These are phyloP conservation scores for Eucalyptus paniculata DNA, from an alignment of 345 rosid genomes.

Conservation along the genomic window DNA sequence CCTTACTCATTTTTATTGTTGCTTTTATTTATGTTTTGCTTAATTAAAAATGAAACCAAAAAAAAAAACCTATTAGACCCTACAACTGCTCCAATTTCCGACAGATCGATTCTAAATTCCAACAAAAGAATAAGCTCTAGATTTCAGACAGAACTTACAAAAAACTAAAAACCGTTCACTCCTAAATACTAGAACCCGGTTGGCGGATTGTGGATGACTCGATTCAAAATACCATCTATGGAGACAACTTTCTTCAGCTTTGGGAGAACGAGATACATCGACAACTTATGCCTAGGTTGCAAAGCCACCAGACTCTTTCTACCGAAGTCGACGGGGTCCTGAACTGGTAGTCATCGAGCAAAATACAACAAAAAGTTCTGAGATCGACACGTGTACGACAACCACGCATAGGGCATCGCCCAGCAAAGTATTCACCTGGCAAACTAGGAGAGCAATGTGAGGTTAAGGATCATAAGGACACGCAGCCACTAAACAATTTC, in stretches of 20 bases:
- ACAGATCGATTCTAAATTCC: too few species aligned
- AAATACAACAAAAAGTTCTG: not conserved
- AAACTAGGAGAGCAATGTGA: not conserved
- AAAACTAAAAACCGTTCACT: too few species aligned
- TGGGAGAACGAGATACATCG: not conserved
- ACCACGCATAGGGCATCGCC: not conserved
- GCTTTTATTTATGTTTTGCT: too few species aligned
- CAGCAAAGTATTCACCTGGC: not conserved
- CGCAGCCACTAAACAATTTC: not conserved
- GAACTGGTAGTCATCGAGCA: not conserved
- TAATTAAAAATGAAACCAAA: too few species aligned
- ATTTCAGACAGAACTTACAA: too few species aligned
- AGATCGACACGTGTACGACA: not conserved
- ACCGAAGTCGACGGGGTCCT: not conserved
- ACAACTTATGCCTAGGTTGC: not conserved
- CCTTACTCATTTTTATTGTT: too few species aligned
- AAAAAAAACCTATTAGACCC: too few species aligned
- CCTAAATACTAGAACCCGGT: not conserved
- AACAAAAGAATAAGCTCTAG: too few species aligned
- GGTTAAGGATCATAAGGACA: not conserved
- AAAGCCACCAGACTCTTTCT: not conserved
- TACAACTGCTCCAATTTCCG: too few species aligned
- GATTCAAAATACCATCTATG: not conserved
- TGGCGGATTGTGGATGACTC: not conserved
- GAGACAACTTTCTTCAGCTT: not conserved